These are phyloP conservation scores for Chalciporus pseudorubinellus DNA, from an alignment of 768 basidiomycete genomes.

Conservation along the genomic window DNA sequence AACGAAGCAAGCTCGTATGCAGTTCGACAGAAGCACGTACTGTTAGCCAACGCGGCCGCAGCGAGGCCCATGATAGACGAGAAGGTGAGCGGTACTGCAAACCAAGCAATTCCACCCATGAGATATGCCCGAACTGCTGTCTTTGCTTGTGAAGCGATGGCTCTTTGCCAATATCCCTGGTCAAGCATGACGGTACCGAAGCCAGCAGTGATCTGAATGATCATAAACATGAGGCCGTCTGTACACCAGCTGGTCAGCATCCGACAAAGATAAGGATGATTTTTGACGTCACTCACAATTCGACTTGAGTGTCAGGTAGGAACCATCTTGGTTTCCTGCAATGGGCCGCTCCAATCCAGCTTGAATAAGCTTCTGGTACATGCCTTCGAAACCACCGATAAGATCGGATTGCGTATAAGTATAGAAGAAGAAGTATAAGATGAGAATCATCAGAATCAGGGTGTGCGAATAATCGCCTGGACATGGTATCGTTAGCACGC, in stretches of 20 bases:
- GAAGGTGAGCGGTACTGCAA: constrained; percentile 38
- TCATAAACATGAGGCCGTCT: constrained; percentile 18
- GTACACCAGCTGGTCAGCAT: not conserved
- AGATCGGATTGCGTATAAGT: constrained; percentile 30
- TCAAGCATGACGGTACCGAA: constrained; percentile 20
- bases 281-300: constrained; percentile 14
- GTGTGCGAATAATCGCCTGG: constrained; percentile 35
- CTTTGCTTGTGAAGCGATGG: constrained; percentile 36
- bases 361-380: constrained; percentile 34
- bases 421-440: constrained; percentile 35
- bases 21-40: not conserved
- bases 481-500: not conserved
- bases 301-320: constrained; percentile 38
- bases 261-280: not conserved
- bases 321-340: constrained; percentile 35
- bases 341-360: constrained; percentile 31
- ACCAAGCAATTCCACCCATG: constrained; percentile 40
- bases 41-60: constrained; percentile 26
- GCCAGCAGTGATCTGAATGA: constrained; percentile 18
- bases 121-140: constrained; percentile 39
- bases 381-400: constrained; percentile 38
- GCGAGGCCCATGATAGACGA: constrained; percentile 38
- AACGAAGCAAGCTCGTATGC: not conserved
- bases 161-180: constrained; percentile 38
- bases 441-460: constrained; percentile 35